Evolutionary conservation across 352 stramenopile species (phyloP).

Genomic region (Phytophthora pisi): DNA sequence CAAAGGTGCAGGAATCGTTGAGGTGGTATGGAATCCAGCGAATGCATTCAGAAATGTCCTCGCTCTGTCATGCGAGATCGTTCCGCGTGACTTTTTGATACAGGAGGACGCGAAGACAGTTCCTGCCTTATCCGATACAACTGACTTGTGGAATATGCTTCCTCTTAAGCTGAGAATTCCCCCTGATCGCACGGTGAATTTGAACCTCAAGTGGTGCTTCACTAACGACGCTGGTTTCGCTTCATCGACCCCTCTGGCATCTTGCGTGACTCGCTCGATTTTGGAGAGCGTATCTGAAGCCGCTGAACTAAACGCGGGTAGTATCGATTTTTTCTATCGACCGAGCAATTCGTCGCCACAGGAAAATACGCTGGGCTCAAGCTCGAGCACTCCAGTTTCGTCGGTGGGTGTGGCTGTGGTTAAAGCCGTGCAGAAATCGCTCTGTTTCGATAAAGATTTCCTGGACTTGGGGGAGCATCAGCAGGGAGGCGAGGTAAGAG

Average conservation of each 20-base stretch:
- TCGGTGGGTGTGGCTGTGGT: constrained; percentile 65
- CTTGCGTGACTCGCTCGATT: constrained; percentile 69
- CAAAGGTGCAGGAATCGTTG: constrained; percentile 39
- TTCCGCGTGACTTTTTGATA: constrained; percentile 40
- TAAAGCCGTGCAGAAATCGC: constrained; percentile 69
- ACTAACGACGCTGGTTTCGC: constrained; percentile 65
- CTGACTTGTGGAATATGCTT: constrained; percentile 25
- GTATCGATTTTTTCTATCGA: constrained; percentile 59
- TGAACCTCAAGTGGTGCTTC: constrained; percentile 78
- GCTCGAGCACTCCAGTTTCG: constrained; percentile 28
- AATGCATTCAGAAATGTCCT: constrained; percentile 61
- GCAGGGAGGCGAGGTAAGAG: constrained; percentile 61
- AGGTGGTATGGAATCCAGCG: constrained; percentile 64
- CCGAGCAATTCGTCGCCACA: constrained; percentile 25
- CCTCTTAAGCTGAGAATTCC: constrained; percentile 51
- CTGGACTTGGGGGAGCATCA: constrained; percentile 84
- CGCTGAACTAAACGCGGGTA: constrained; percentile 58
- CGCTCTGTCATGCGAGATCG: constrained; percentile 48
- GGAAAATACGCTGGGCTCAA: constrained; percentile 12
- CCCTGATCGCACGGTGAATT: constrained; percentile 35
- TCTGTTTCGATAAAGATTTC: constrained; percentile 69
- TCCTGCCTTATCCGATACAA: constrained; percentile 6
- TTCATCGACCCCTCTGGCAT: constrained; percentile 63
- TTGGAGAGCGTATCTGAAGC: constrained; percentile 65
- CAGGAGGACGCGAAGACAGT: constrained; percentile 17